Base-by-base conservation (phyloP, 345 rosid genomes). In the Eucalyptus polyanthemos region DNA sequence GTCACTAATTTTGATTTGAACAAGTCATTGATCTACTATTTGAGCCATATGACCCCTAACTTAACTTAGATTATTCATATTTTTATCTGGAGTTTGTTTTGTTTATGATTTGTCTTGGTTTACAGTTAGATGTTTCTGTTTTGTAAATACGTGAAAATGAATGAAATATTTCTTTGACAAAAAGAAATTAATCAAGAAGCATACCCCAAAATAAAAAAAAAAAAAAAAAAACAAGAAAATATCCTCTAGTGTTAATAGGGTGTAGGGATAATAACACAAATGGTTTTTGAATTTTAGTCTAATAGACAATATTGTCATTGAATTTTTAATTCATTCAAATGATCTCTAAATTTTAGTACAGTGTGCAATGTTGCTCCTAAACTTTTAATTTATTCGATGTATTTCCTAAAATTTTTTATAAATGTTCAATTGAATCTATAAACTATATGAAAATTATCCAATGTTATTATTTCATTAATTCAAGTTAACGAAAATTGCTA, bases 381-480 rank as follows among this genome's bases (percentile, higher is more conserved):
- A 69, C 0, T 34, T 34, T 69, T 69, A 69, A 34, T 69, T 34
- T 69, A 6, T 34, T 69, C 0, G 0, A 34, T 34, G 0, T 3
- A 6, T 17, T 34, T 3, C 1, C 1, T 17, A 6, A 17, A 4
- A 3, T 31, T 31, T 67, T 6, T 19, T 53, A 9, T 69, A 3
- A 69, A 69, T 17, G 4, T 17, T 69, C 4, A 9, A 69, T 69
- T 0, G 16, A 15, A 19, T 67, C 11, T 0, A 8, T 67, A 67
- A 7, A 31, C 0, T 31, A 34, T 67, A 14, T 67, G 42, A 67
- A 65, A 16, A 67, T 16, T 65, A 14, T 4, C 15, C 42, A 16
- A 31, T 16, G 22, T 31, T 31, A 31, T 31, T 10, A 2, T n/a
- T 69, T 21, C 80, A 69, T 69, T 34, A 34, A 69, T 34, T 67